Conservation (phyloP, 2,329 filamentous ascomycete species). For the Neophaeococcomyces mojaviensis region DNA sequence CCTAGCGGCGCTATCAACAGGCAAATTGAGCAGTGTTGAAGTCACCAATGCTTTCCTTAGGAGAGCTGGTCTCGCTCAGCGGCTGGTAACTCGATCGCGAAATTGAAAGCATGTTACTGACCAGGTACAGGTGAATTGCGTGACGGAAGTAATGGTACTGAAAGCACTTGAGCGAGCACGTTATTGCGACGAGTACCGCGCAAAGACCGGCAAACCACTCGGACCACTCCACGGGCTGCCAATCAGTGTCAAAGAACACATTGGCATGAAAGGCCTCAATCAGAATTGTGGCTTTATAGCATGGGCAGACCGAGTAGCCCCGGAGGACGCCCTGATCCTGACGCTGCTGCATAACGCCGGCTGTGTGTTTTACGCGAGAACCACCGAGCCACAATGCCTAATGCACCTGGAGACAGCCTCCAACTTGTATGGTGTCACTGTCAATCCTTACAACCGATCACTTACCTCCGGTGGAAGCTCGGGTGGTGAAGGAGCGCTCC, state of each 20-base stretch:
- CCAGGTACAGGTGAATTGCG: too few relatives aligned
- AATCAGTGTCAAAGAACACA: constrained; percentile 45
- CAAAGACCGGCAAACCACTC: constrained; percentile 34
- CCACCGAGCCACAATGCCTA: constrained; percentile 25
- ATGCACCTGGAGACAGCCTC: constrained; percentile 28
- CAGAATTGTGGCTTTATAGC: constrained; percentile 25
- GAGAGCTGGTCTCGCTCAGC: constrained; percentile 44
- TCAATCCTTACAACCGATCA: constrained; percentile 47
- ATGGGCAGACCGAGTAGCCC: constrained; percentile 22
- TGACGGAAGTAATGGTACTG: constrained; percentile 47
- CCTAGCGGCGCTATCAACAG: constrained; percentile 38
- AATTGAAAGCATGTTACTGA: too few relatives aligned
- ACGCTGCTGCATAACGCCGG: constrained; percentile 26
- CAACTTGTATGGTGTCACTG: constrained; percentile 34
- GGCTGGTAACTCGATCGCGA: too few relatives aligned
- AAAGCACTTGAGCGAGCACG: constrained; percentile 42
- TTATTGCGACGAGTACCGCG: constrained; percentile 41
- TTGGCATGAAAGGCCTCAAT: constrained; percentile 28
- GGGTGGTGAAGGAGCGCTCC: constrained; percentile 50
- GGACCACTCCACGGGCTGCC: constrained; percentile 59
- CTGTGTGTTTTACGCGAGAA: constrained; percentile 27
- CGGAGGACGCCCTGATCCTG: constrained; percentile 24
- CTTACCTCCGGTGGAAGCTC: constrained; percentile 48
- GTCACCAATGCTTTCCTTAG: constrained; percentile 49
- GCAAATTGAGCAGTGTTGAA: constrained; percentile 35